phyloP scores from a whole-genome alignment of 2,329 filamentous ascomycete species.

The Sarocladium strictum region DNA sequence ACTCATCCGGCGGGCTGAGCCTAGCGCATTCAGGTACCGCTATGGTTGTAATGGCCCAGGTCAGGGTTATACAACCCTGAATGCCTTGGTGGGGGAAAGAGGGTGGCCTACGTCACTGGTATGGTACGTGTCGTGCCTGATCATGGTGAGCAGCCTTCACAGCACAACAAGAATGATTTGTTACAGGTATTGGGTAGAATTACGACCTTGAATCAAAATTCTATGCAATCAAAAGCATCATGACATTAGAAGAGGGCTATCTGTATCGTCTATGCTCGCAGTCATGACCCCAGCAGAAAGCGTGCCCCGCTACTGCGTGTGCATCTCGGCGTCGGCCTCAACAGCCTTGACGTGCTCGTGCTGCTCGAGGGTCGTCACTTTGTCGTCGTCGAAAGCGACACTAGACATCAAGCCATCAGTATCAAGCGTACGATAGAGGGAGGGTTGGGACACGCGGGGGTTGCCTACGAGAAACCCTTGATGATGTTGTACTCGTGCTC shows the following conservation, averaged over 20 bases:
- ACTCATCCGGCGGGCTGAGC: background rate
- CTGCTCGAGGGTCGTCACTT: constrained; percentile 57
- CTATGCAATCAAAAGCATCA: too few relatives aligned
- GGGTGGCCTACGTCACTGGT: constrained; percentile 1
- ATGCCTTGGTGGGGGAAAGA: background rate
- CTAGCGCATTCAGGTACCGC: too few relatives aligned
- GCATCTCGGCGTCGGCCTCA: constrained; percentile 67
- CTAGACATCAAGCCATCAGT: too few relatives aligned
- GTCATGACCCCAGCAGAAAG: background rate
- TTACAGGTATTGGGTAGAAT: too few relatives aligned
- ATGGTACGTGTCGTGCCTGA: background rate
- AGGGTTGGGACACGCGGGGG: too few relatives aligned
- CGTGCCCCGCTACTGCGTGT: constrained; percentile 53
- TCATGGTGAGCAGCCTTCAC: too few relatives aligned
- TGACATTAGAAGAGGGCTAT: too few relatives aligned
- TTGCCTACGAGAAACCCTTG: constrained; percentile 90
- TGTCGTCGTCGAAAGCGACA: constrained; percentile 64
- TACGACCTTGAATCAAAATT: too few relatives aligned
- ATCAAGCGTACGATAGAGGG: too few relatives aligned
- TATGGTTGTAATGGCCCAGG: too few relatives aligned
- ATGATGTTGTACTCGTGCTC: constrained; percentile 78
- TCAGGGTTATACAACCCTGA: too few relatives aligned
- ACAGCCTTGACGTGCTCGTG: constrained; percentile 69
- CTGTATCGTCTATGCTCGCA: constrained; percentile 2
- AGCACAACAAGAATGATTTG: too few relatives aligned